phyloP scores from a whole-genome alignment of 352 stramenopile species.

The Phytopythium boreale region DNA sequence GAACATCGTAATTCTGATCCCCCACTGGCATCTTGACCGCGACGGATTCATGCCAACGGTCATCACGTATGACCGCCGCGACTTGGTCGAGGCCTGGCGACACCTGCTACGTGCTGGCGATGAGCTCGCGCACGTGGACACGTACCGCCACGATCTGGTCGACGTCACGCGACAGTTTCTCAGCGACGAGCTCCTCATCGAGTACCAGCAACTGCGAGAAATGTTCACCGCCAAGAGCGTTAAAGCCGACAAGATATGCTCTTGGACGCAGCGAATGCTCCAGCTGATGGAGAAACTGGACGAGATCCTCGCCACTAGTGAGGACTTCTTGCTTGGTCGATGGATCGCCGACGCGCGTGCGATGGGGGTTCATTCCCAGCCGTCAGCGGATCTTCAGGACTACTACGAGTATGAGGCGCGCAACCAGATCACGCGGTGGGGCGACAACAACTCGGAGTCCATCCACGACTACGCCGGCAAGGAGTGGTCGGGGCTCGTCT shows the following conservation, averaged over 20 bases:
- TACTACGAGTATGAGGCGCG: conserved; percentile 85
- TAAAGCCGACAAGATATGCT: conserved; percentile 28
- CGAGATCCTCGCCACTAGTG: conserved; percentile 57
- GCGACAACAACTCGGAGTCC: conserved; percentile 68
- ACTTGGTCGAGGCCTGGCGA: conserved; percentile 58
- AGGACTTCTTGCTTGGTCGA: conserved; percentile 67
- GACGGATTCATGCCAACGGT: conserved; percentile 73
- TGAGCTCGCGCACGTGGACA: conserved; percentile 40
- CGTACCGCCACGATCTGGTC: conserved; percentile 73
- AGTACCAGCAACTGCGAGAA: conserved; percentile 58
- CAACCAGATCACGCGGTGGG: conserved; percentile 80
- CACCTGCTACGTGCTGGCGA: conserved; percentile 40
- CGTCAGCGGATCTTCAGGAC: conserved; percentile 23
- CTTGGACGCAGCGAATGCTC: conserved; percentile 43
- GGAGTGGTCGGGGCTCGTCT: conserved; percentile 69
- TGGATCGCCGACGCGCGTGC: conserved; percentile 64
- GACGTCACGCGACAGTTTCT: conserved; percentile 78
- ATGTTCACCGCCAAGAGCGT: conserved; percentile 36
- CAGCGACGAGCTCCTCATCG: conserved; percentile 54
- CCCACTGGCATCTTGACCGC: conserved; percentile 57
- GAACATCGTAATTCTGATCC: conserved; percentile 62
- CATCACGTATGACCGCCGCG: conserved; percentile 68
- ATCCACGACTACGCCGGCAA: conserved; percentile 79
- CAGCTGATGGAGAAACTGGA: conserved; percentile 53
- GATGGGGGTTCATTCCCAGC: conserved; percentile 24